These are phyloP conservation scores for Neoarthrinium moseri DNA, from an alignment of 2,329 filamentous ascomycete species.

Conservation along the genomic window DNA sequence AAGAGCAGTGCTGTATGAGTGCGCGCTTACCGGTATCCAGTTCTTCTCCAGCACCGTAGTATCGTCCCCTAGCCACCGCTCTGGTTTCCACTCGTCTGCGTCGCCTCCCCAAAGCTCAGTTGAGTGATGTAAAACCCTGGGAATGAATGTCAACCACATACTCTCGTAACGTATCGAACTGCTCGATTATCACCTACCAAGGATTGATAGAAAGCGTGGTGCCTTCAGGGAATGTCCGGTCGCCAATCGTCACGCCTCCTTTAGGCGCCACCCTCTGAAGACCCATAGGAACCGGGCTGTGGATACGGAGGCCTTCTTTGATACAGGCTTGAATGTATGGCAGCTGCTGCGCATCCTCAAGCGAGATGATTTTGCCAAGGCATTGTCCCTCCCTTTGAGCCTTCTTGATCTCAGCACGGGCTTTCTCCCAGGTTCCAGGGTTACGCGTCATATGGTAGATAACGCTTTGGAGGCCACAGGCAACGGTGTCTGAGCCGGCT, in stretches of 20 bases:
- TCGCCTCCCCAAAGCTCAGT: slow-evolving; percentile 7
- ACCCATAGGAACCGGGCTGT: slow-evolving; percentile 14
- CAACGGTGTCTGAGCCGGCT: slow-evolving; percentile 4
- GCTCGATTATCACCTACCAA: slow-evolving; percentile 2
- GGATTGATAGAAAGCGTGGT: slow-evolving; percentile 6
- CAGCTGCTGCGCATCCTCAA: slow-evolving; percentile 15
- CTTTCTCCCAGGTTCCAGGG: slow-evolving; percentile 2
- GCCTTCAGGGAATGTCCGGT: slow-evolving; percentile 7
- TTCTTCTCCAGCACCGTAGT: slow-evolving; percentile 4
- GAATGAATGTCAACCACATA: background rate
- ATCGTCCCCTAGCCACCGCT: slow-evolving; percentile 4
- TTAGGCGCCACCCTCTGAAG: slow-evolving; percentile 1
- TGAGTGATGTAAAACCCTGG: background rate
- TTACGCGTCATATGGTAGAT: slow-evolving; percentile 5
- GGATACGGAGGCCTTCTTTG: slow-evolving; percentile 21
- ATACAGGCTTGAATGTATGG: slow-evolving; percentile 23
- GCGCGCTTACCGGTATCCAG: slow-evolving; percentile 3
- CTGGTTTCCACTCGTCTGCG: slow-evolving; percentile 5
- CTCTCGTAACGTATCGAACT: slow-evolving; percentile 16
- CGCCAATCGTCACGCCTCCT: slow-evolving; percentile 4
- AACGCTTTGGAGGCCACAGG: slow-evolving; percentile 8
- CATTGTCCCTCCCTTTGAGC: slow-evolving; percentile 8
- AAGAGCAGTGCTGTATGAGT: background rate
- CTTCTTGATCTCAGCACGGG: slow-evolving; percentile 11
- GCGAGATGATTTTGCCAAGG: slow-evolving; percentile 8